phyloP scores from a whole-genome alignment of 768 basidiomycete genomes.

The Macrolepiota dolichaula region DNA sequence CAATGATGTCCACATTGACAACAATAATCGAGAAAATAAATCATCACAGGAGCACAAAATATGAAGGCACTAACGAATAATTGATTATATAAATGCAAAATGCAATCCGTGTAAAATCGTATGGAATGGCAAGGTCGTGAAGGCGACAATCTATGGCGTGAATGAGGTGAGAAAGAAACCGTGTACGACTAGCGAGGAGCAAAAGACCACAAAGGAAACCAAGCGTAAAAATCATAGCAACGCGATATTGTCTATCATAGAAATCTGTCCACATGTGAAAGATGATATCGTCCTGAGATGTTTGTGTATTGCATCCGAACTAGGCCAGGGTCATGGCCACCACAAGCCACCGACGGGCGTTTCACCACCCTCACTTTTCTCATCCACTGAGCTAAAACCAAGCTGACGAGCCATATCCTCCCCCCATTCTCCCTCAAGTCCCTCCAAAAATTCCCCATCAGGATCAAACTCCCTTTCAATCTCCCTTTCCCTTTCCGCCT shows the following conservation, averaged over 20 bases:
- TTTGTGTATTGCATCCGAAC: background rate
- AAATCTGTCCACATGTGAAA: background rate
- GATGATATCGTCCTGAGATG: too few species aligned
- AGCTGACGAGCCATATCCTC: conserved; percentile 10
- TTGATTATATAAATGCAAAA: background rate
- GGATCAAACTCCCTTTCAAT: conserved; percentile 7
- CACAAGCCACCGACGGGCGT: background rate
- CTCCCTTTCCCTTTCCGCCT: background rate
- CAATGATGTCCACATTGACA: background rate
- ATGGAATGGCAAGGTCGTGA: background rate
- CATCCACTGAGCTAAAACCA: background rate
- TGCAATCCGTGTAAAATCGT: background rate
- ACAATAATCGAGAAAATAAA: background rate
- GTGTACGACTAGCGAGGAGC: background rate
- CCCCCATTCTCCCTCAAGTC: conserved; percentile 10
- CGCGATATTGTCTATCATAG: background rate
- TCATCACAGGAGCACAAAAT: background rate
- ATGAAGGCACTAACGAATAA: background rate
- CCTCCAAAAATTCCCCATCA: conserved; percentile 11
- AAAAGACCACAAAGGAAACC: background rate
- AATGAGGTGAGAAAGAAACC: background rate
- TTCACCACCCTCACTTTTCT: conserved; percentile 9
- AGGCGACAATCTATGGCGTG: background rate
- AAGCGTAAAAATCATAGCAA: background rate
- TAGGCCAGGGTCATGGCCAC: background rate